Base-by-base conservation (phyloP, 768 basidiomycete genomes). In the Candolleomyces efflorescens region DNA sequence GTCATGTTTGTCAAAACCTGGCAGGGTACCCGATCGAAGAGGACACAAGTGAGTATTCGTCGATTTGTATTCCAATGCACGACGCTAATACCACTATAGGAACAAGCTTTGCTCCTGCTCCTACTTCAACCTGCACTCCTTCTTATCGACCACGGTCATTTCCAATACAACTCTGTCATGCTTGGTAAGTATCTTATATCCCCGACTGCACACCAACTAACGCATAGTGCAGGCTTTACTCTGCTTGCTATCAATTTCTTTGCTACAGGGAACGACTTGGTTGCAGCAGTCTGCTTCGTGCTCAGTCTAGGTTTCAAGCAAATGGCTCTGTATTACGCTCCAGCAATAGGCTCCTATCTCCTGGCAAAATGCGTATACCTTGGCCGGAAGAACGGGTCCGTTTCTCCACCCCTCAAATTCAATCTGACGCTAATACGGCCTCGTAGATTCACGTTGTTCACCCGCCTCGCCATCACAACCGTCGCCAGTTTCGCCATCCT, bases 131-230 rank as follows among this genome's bases (percentile, higher is more conserved):
- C 96, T 2, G 85, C 89, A 0, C 73, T 97, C 32, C 73, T 94
- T 9, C 74, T 97, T 18, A 81, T 96, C 54, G 96, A 97, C 71
- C 90, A 87, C 67, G 94, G 96, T 0, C 94, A 98, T 68, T 96
- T 96, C 65, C 94, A 98, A 72, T 97, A 94, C 69, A 98, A 97
- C 67, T 89, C 90, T 2, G 83, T 95, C 62, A 94, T 96, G 91
- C 85, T 98, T 49, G 95, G 90, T 83, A 65, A 63, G 75, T 74
- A 53, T 59, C 20, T 24, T 41, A 53, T 12, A 10, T 10, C 11
- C n/a, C n/a, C 12, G 15, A 11, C 27, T 55, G 27, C 5, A 44
- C 38, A 22, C 22, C 45, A 49, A 51, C 63, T 53, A 32, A 60
- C 27, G 39, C 18, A 23, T 9, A 39, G 27, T 13, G n/a, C 56